Evolutionary conservation across 2,329 filamentous ascomycete genomes (phyloP).

Genomic region (Aureobasidium sp.): DNA sequence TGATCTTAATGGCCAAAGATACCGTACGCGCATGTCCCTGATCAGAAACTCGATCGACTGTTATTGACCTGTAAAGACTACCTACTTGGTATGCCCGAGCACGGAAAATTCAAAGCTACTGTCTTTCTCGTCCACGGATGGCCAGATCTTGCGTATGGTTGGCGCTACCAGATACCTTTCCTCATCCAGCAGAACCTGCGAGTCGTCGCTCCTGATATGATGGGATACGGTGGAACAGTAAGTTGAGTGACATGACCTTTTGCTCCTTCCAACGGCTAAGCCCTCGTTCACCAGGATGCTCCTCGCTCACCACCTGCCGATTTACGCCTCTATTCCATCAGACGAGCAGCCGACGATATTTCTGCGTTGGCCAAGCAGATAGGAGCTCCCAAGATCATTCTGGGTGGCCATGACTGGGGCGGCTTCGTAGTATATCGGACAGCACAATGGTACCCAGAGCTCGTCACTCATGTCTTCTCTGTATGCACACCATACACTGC

Average conservation of each 20-base stretch:
- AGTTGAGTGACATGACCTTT: neutral
- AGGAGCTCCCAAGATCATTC: conserved; percentile 55
- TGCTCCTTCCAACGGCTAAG: neutral
- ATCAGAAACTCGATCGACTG: neutral
- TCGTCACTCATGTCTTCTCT: conserved; percentile 69
- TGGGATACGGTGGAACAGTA: conserved; percentile 74
- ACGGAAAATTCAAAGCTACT: conserved; percentile 41
- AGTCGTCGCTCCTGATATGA: conserved; percentile 77
- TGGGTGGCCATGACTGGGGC: conserved; percentile 94
- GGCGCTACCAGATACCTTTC: conserved; percentile 81
- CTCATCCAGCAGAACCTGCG: conserved; percentile 65
- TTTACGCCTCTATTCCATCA: conserved; percentile 31
- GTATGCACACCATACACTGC: conserved; percentile 67
- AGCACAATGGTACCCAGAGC: conserved; percentile 63
- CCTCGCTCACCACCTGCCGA: conserved; percentile 16
- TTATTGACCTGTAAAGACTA: conserved; percentile 36
- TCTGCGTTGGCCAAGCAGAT: conserved; percentile 60
- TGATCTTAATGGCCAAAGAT: conserved; percentile 61
- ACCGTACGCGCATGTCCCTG: conserved; percentile 41
- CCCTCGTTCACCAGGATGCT: conserved; percentile 5
- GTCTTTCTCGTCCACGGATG: conserved; percentile 65
- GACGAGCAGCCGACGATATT: conserved; percentile 67
- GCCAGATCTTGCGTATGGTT: conserved; percentile 76
- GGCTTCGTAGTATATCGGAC: conserved; percentile 69
- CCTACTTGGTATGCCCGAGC: conserved; percentile 43